A percentile compares a stretch with the other conserved stretches of the same genome.
Conservation (phyloP, 2,329 filamentous ascomycete species). For the Microsporum audouinii region DNA sequence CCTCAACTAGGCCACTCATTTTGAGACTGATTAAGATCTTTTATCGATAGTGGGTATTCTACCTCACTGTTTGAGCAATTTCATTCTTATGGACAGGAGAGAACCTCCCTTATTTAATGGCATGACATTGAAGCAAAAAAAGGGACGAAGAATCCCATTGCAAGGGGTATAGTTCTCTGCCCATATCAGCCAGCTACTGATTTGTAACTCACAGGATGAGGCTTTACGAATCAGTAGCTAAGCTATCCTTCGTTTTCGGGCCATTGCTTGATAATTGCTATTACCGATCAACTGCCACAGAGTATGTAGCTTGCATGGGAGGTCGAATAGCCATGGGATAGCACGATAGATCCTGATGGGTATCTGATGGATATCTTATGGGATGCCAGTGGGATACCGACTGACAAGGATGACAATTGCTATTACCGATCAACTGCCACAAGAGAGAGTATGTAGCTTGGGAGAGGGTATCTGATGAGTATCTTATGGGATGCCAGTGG, state of each 20-base stretch:
- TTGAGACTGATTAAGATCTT: background rate
- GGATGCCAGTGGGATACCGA: background rate
- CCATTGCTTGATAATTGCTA: background rate
- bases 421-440: background rate
- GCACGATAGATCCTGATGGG: background rate
- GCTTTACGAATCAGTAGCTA: background rate
- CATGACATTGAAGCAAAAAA: background rate
- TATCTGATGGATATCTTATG: background rate
- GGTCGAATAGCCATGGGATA: background rate
- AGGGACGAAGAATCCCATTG: background rate
- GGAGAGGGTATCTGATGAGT: background rate
- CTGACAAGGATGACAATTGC: background rate
- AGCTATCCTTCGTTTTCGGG: background rate
- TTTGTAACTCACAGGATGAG: background rate
- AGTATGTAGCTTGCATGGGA: background rate
- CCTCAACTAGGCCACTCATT: background rate
- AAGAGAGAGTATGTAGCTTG: background rate
- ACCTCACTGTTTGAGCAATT: background rate
- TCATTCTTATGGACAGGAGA: background rate
- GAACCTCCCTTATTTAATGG: background rate
- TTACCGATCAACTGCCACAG: background rate
- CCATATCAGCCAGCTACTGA: background rate
- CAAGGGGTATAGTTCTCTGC: background rate
- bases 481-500: background rate
- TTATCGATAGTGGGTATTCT: no score